Evolutionary conservation across 805 yeast species (phyloP), one percentile per base, ranked within the genome.

Genomic region (Blastobotrys attinorum): DNA sequence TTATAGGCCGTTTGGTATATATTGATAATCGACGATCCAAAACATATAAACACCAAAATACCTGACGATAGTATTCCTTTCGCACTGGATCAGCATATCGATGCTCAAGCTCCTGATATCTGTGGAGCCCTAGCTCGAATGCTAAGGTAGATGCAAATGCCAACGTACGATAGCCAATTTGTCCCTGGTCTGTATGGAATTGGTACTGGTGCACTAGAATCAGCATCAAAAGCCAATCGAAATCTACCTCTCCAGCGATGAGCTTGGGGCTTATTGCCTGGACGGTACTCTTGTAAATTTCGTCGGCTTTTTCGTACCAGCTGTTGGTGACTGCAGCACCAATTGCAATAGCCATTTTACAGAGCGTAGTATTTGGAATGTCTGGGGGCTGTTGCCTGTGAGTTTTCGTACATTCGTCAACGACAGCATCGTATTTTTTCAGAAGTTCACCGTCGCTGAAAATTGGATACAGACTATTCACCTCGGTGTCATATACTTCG

Each of bases 41-140:
- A n/a, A 50, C 49, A 39, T 53, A 55, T 10, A 55, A 23, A 20
- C 50, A 51, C 59, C 59, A 55, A 41, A 55, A 55, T 18, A 55
- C 33, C n/a, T 40, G 34, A 7, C 54, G 41, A 15, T 43, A 40
- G 22, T 50, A 33, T 33, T 55, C 56, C 18, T 47, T 37, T 17
- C 48, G 51, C 18, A 32, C 42, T 3, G 37, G 46, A 31, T 39
- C 45, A 1, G 49, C 43, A 27, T 43, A 45, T 34, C 29, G 37
- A 10, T 22, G 5, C 22, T 46, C 46, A 38, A 45, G 27, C 17
- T 50, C 54, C 11, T 43, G 36, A 4, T 38, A 29, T 29, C 42
- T 48, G 40, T 55, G 55, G 4, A 54, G 45, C 18, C 59, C 59
- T 17, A 53, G 47, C 21, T 55, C 59, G 7, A 49, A 23, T 1